A percentile compares a stretch with the other conserved stretches of the same genome.
These are phyloP conservation scores for Fomitiporia mediterranea DNA, from an alignment of 1,284 basidiomycete species.

Conservation along the genomic window DNA sequence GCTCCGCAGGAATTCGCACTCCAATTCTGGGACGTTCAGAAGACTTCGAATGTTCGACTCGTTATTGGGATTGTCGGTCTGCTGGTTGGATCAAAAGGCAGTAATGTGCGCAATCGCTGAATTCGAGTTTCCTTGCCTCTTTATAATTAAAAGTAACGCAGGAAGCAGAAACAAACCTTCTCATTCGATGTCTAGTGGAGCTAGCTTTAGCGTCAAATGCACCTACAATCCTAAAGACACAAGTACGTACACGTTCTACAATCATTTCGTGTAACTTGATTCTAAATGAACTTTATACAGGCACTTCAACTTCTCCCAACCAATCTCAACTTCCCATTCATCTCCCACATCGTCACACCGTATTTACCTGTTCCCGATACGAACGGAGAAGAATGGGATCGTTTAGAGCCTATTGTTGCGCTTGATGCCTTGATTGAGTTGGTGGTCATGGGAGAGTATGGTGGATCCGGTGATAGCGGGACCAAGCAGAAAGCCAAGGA, in stretches of 20 bases:
- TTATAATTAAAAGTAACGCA: constrained; percentile 25
- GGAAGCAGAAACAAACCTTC: constrained; percentile 58
- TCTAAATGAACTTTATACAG: constrained; percentile 33
- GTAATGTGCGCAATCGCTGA: constrained; percentile 52
- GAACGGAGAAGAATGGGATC: constrained; percentile 85
- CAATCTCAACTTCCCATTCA: constrained; percentile 55
- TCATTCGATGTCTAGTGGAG: constrained; percentile 83
- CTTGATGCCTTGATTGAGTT: constrained; percentile 73
- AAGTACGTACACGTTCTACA: constrained; percentile 40
- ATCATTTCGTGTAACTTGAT: background rate
- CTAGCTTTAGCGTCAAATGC: constrained; percentile 89
- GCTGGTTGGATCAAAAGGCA: constrained; percentile 68
- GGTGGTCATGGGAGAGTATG: constrained; percentile 74
- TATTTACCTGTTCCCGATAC: constrained; percentile 81
- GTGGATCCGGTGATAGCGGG: constrained; percentile 47
- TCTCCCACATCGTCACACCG: constrained; percentile 61
- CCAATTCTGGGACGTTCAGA: constrained; percentile 95
- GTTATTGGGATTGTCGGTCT: constrained; percentile 78
- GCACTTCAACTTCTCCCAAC: constrained; percentile 62
- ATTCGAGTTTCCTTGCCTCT: background rate
- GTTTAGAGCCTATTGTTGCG: constrained; percentile 68
- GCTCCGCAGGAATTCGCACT: constrained; percentile 91
- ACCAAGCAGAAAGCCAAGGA: constrained; percentile 46
- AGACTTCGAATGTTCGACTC: constrained; percentile 72
- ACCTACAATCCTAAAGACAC: constrained; percentile 81